phyloP scores from a whole-genome alignment of 192 early-diverging fungal species.

The Coemansia sp. region DNA sequence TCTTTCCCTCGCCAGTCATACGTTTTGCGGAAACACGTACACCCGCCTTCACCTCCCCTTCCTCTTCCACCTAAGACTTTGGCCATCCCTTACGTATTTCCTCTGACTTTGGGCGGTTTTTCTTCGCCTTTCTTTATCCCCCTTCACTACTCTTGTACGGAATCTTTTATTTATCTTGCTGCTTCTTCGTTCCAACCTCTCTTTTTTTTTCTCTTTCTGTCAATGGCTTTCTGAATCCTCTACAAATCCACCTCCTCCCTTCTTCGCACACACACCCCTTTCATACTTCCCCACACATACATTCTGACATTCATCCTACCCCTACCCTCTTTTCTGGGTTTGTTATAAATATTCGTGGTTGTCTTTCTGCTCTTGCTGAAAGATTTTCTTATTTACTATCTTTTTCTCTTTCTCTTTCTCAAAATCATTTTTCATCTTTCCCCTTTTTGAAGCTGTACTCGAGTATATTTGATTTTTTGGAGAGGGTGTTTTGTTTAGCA shows the following conservation, averaged over 20 bases:
- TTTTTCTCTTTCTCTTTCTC: neutral
- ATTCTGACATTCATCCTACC: neutral
- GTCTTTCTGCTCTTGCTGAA: neutral
- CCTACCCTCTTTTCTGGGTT: neutral
- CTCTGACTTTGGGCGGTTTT: no score
- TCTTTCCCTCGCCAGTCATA: neutral
- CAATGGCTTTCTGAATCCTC: no score
- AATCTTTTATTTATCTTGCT: no score
- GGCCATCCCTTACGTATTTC: neutral
- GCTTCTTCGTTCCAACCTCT: neutral
- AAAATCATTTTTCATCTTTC: neutral
- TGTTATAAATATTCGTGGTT: conserved; percentile 10
- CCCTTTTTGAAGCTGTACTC: neutral
- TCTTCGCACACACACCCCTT: no score
- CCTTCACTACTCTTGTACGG: no score
- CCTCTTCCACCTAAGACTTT: neutral
- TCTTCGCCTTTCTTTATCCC: no score
- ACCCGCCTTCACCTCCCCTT: no score
- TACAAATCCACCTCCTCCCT: neutral
- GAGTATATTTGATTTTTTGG: no score
- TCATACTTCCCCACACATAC: no score
- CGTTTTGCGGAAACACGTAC: neutral
- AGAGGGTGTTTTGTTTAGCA: neutral
- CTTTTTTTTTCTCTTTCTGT: neutral
- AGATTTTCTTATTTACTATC: neutral